Evolutionary conservation across 352 stramenopile genomes (phyloP), one percentile per base, ranked within the genome.

Genomic region (Hyaloperonospora brassicae): DNA sequence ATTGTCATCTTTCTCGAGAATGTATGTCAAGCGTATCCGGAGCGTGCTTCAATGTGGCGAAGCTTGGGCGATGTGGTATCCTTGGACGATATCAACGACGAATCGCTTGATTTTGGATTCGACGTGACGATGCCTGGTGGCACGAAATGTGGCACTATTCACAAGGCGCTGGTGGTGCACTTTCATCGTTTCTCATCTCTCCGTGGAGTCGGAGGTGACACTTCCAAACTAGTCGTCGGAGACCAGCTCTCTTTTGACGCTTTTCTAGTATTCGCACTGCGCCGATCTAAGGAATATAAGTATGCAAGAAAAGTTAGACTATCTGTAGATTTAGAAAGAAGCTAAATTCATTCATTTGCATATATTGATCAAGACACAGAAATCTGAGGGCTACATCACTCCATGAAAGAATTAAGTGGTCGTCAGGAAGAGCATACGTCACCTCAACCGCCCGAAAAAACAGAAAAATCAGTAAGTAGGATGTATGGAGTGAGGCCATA

Each of bases 51-150:
- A 31, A 31, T 7, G 3, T 14, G 11, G 10, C 36, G 1, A 31
- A 31, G 27, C 27, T 40, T 74, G 17, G 52, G 56, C 21, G 17
- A 40, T 13, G 12, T 30, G 0, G 21, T 79, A 1, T 0, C 6
- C 5, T 17, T 83, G 1, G 69, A 83, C 34, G 12, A 12, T 14
- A 10, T 83, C 11, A 41, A 46, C 3, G 70, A 83, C n/a, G 58
- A 63, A 1, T 17, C 50, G 3, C 51, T 84, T 55, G 76, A 87
- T 41, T 34, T 85, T 1, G 61, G 56, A 1, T 48, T 75, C 27
- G 61, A 70, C 22, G 59, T 48, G 12, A 68, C 44, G n/a, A n/a
- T 49, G 21, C 46, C 57, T 1, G 21, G 36, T 10, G 14, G 21
- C 0, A 55, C 49, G 2, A 57, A 58, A 1, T 17, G 57, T 1